Evolutionary conservation across 2,329 filamentous ascomycete species (phyloP).

Genomic region (Dactylonectria estremocensis): DNA sequence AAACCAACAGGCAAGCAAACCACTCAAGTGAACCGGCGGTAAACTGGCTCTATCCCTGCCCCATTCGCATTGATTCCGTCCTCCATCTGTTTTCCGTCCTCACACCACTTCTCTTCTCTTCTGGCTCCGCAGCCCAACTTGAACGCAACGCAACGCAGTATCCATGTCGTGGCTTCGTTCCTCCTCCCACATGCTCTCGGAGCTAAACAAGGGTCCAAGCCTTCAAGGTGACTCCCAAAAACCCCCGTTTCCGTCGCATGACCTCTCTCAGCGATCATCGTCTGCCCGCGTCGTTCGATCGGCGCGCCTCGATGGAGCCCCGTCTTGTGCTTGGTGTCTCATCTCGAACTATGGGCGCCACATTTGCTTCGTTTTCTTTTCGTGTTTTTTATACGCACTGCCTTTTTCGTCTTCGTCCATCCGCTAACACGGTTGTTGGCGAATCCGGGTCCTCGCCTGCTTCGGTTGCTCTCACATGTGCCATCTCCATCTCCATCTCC

Average conservation of each 20-base stretch:
- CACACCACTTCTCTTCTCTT: background rate
- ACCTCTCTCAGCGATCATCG: background rate
- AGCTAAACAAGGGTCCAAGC: background rate
- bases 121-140: background rate
- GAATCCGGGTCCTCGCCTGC: background rate
- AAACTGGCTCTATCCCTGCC: background rate
- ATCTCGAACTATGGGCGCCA: slow-evolving; percentile 3
- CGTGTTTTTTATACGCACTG: background rate
- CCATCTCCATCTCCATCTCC: background rate
- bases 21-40: background rate
- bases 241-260: background rate
- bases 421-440: background rate
- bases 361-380: background rate
- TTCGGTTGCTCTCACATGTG: background rate
- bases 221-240: background rate
- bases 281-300: slow-evolving; percentile 5
- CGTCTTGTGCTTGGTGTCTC: background rate
- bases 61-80: background rate
- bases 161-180: background rate
- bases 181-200: background rate
- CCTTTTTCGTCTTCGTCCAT: background rate
- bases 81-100: background rate
- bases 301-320: background rate
- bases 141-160: background rate
- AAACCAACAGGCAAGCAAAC: background rate